Base-by-base conservation (phyloP, 495 filamentous ascomycete genomes). In the Margaritispora aquatica region DNA sequence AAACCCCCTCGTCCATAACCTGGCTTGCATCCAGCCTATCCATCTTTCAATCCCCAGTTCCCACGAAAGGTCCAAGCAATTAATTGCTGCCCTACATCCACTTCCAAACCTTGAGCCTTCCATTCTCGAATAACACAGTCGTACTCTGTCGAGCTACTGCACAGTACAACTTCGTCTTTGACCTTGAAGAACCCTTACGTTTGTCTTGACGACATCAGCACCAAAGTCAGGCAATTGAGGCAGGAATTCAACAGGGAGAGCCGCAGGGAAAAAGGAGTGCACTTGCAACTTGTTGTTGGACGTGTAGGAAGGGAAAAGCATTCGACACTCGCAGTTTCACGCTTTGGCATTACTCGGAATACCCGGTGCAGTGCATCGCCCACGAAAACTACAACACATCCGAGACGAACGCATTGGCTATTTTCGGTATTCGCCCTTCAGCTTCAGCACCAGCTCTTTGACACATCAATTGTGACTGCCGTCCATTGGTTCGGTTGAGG, bases 321-420 rank as follows among this genome's bases (percentile, higher is more conserved):
- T 27, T 31, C 47, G 26, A 38, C 49, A 0, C 1, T 59, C 22
- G 11, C 55, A 56, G 59, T 66, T 62, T 66, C 63, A 66, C 63
- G 63, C 63, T 59, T 54, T 62, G 63, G 59, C 59, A 41, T 55
- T 65, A 55, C 51, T 55, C 53, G 58, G 55, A 60, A 54, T 60
- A 41, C 26, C 51, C 4, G 51, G 17, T 59, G 59, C 52, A 46
- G 41, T 52, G 54, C 52, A 56, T 31, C 52, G 41, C 26, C 54
- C 60, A 63, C 64, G 50, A 63, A 56, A 58, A 58, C 58, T 5
- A 57, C 55, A 31, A 23, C 11, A 48, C 60, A 55, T 66, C 64
- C 64, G 64, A 66, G 64, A 66, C 64, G 51, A 55, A 63, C 64
- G 64, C 64, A 63, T 63, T 58, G 64, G 64, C 64, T 8, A 47